Evolutionary conservation across 176 grass and related monocot species (phyloP).

Genomic region (Guadua angustifolia): DNA sequence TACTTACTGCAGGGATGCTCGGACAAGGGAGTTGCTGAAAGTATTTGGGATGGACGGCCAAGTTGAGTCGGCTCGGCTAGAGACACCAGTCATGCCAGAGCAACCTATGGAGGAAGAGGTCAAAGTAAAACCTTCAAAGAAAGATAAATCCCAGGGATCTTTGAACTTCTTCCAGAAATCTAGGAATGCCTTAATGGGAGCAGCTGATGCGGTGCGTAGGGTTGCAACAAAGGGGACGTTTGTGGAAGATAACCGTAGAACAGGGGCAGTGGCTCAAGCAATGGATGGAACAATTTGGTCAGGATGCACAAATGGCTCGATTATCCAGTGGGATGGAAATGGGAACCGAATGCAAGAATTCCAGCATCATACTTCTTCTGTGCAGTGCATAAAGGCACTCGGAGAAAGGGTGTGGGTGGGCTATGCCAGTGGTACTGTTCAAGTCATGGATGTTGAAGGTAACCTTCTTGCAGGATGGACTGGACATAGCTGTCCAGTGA

Average conservation of each 20-base stretch:
- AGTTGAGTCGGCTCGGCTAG: constrained; percentile 57
- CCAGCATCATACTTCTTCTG: constrained; percentile 78
- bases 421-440: constrained; percentile 80
- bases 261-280: constrained; percentile 68
- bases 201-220: constrained; percentile 83
- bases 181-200: constrained; percentile 88
- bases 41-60: constrained; percentile 92
- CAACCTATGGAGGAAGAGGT: constrained; percentile 80
- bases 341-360: constrained; percentile 75
- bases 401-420: constrained; percentile 86
- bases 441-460: constrained; percentile 78
- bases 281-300: constrained; percentile 85
- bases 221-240: constrained; percentile 90
- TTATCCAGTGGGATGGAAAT: constrained; percentile 87
- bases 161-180: constrained; percentile 95
- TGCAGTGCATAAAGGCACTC: constrained; percentile 87
- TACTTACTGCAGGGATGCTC: constrained; percentile 74
- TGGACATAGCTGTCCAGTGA: constrained; percentile 82
- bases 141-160: constrained; percentile 82
- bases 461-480: constrained; percentile 89
- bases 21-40: constrained; percentile 86
- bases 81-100: constrained; percentile 65
- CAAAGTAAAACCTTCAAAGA: constrained; percentile 84
- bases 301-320: constrained; percentile 84
- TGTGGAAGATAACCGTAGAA: constrained; percentile 83